Conservation (phyloP, 345 rosid species). For the Eucalyptus pauciflora region DNA sequence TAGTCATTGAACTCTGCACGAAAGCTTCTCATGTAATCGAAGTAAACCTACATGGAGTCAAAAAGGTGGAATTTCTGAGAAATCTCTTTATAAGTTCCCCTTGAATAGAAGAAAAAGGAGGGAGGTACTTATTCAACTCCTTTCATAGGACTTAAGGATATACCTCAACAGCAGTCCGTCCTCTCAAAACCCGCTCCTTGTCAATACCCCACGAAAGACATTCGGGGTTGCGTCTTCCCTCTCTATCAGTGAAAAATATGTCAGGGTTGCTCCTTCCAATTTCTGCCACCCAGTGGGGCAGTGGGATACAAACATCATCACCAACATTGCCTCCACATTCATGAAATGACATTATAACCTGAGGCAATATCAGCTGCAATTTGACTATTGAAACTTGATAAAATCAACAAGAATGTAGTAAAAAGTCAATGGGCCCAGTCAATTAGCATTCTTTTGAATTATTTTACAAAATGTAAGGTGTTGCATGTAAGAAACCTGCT, state of each 20-base stretch:
- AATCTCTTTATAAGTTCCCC: background rate
- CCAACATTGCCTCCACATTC: slow-evolving; percentile 98
- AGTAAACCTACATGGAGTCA: slow-evolving; percentile 64
- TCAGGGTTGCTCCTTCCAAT: slow-evolving; percentile 89
- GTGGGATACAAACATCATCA: slow-evolving; percentile 95
- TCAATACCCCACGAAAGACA: slow-evolving; percentile 98
- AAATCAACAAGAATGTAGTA: background rate
- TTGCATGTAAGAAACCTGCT: background rate
- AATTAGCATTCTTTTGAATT: background rate
- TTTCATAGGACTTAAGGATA: background rate
- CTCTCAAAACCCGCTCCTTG: slow-evolving; percentile 83
- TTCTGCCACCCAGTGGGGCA: slow-evolving; percentile 97
- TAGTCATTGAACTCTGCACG: slow-evolving; percentile 76
- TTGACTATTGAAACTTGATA: background rate
- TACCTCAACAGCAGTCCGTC: slow-evolving; percentile 97
- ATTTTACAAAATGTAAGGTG: background rate
- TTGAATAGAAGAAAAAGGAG: background rate
- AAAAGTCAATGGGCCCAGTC: background rate
- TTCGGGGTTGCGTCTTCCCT: slow-evolving; percentile 92
- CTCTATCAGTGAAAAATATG: slow-evolving; percentile 93
- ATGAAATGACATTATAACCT: slow-evolving; percentile 98
- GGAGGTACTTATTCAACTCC: background rate
- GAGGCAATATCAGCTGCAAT: slow-evolving; percentile 7
- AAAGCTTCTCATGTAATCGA: slow-evolving; percentile 95
- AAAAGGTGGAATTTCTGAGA: background rate